Evolutionary conservation across 176 grass and related monocot species (phyloP).

Genomic region (Thinopyrum elongatum): DNA sequence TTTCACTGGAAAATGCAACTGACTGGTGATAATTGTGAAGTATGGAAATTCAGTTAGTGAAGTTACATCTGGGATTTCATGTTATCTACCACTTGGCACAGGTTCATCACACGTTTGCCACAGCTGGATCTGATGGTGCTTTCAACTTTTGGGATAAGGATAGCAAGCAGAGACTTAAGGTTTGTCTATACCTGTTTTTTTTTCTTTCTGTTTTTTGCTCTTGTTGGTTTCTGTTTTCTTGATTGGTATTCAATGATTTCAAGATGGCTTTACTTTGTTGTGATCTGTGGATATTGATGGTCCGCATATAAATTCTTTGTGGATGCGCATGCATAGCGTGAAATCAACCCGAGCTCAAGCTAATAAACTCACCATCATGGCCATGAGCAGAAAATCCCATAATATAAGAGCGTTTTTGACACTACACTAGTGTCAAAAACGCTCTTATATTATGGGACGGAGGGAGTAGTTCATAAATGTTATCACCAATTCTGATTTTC

Average conservation of each 20-base stretch:
- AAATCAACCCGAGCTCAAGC: background rate
- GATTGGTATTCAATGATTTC: conserved; percentile 4
- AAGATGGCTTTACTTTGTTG: background rate
- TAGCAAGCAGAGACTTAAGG: conserved; percentile 89
- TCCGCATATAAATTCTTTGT: conserved; percentile 7
- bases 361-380: background rate
- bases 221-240: background rate
- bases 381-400: background rate
- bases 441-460: no score
- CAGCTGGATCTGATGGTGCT: conserved; percentile 82
- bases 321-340: background rate
- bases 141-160: conserved; percentile 97
- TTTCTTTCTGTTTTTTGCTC: background rate
- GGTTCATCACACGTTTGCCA: conserved; percentile 89
- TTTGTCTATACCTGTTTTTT: background rate
- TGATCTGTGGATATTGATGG: conserved; percentile 2
- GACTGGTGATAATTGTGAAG: background rate
- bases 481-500: background rate
- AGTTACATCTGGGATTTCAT: conserved; percentile 21
- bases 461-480: background rate
- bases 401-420: no score
- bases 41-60: conserved; percentile 5
- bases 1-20: conserved; percentile 28
- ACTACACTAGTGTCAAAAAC: no score
- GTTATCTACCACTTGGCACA: conserved; percentile 26